A percentile compares a stretch with the other conserved stretches of the same genome.
These are phyloP conservation scores for Trichosporon ovoides DNA, from an alignment of 1,284 basidiomycete species.

Conservation along the genomic window DNA sequence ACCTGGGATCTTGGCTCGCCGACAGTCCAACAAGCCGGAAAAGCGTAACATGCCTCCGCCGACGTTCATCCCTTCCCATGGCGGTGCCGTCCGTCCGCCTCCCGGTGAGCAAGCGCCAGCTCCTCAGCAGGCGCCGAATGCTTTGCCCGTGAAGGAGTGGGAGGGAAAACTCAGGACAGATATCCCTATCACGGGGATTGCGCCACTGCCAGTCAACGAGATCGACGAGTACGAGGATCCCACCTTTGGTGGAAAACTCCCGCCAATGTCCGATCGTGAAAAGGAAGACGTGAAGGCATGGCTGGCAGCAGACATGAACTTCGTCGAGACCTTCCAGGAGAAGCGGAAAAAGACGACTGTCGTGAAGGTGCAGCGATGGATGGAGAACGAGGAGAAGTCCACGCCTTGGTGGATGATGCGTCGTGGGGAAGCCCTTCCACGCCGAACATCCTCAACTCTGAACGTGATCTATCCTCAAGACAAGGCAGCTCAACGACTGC, in stretches of 20 bases:
- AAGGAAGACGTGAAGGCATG: constrained; percentile 53
- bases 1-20: constrained; percentile 11
- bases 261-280: constrained; percentile 54
- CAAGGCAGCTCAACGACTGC: constrained; percentile 47
- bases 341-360: constrained; percentile 34
- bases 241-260: constrained; percentile 54
- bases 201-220: constrained; percentile 57
- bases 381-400: constrained; percentile 52
- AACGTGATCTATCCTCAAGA: constrained; percentile 61
- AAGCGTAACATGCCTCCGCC: constrained; percentile 36
- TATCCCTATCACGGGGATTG: constrained; percentile 60
- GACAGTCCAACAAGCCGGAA: constrained; percentile 10
- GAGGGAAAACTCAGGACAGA: constrained; percentile 53
- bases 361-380: constrained; percentile 38
- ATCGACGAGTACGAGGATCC: constrained; percentile 49
- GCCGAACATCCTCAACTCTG: constrained; percentile 51
- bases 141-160: constrained; percentile 45
- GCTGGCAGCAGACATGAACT: constrained; percentile 55
- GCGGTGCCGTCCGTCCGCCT: constrained; percentile 13
- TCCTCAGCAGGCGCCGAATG: constrained; percentile 1
- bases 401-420: constrained; percentile 43
- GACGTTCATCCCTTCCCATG: constrained; percentile 31
- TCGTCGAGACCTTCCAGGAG: constrained; percentile 42
- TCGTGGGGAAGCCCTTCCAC: constrained; percentile 27
- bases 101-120: constrained; percentile 8